Percentiles rank a stretch among this genome's conserved stretches.
phyloP scores from a whole-genome alignment of 805 yeast species.

The Cyberlindnera misumaiensis region DNA sequence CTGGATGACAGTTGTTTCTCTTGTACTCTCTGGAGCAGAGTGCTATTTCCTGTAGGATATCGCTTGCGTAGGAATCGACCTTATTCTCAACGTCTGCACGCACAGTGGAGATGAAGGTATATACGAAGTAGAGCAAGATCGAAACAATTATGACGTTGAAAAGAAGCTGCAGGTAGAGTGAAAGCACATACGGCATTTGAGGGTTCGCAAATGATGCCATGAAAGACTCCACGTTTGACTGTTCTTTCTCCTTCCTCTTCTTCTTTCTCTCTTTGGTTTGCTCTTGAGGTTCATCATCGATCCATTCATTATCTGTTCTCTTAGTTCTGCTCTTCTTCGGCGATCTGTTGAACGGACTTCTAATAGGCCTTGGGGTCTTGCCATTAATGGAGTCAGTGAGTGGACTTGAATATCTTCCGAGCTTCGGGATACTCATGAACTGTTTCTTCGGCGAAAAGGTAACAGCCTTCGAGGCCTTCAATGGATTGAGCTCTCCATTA shows the following conservation, averaged over 20 bases:
- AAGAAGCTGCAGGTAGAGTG: slow-evolving; percentile 56
- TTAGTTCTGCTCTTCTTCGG: slow-evolving; percentile 8
- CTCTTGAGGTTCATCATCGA: slow-evolving; percentile 16
- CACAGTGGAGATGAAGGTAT: slow-evolving; percentile 47
- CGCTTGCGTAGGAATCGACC: slow-evolving; percentile 54
- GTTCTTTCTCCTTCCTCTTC: slow-evolving; percentile 1
- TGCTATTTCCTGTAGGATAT: slow-evolving; percentile 57
- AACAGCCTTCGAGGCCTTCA: slow-evolving; percentile 27
- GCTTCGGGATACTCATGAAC: slow-evolving; percentile 4
- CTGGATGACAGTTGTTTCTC: slow-evolving; percentile 65
- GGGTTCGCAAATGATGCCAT: slow-evolving; percentile 31
- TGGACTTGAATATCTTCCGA: slow-evolving; percentile 18
- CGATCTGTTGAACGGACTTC: slow-evolving; percentile 17
- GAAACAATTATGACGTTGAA: slow-evolving; percentile 49
- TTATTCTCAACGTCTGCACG: slow-evolving; percentile 65
- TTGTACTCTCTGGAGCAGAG: slow-evolving; percentile 63
- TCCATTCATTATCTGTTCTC: slow-evolving; percentile 12
- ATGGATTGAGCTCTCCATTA: slow-evolving; percentile 26
- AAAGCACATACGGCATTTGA: slow-evolving; percentile 46
- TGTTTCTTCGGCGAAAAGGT: slow-evolving; percentile 31
- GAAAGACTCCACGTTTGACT: background rate
- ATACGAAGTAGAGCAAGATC: slow-evolving; percentile 44
- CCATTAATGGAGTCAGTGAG: slow-evolving; percentile 21
- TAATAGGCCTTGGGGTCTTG: slow-evolving; percentile 4
- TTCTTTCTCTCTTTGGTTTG: slow-evolving; percentile 3